phyloP scores from a whole-genome alignment of 192 early-diverging fungal genomes.

The Coemansia sp. region DNA sequence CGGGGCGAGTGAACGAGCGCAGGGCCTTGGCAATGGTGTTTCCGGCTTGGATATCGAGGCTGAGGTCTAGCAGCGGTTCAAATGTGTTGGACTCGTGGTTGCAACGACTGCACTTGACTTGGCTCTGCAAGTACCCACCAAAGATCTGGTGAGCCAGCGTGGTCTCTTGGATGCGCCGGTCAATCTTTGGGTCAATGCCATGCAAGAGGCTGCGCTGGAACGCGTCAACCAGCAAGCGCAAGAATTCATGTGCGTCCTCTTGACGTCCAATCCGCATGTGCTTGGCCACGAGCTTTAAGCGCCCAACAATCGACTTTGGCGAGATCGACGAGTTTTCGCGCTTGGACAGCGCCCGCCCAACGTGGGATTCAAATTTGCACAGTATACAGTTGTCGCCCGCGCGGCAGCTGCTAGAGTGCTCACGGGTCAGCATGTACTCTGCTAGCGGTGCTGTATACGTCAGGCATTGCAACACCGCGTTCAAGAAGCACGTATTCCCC shows the following conservation, averaged over 20 bases:
- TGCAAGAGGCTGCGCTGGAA: slow-evolving; percentile 65
- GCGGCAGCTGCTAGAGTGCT: slow-evolving; percentile 65
- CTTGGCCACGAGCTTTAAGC: slow-evolving; percentile 71
- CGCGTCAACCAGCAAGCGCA: slow-evolving; percentile 68
- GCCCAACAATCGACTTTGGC: slow-evolving; percentile 66
- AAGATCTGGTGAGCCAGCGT: slow-evolving; percentile 78
- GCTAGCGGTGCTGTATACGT: slow-evolving; percentile 75
- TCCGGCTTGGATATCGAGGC: slow-evolving; percentile 71
- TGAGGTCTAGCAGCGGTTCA: slow-evolving; percentile 76
- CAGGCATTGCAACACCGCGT: slow-evolving; percentile 77
- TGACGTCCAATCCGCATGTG: slow-evolving; percentile 79
- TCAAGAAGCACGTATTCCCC: slow-evolving; percentile 81
- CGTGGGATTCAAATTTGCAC: slow-evolving; percentile 72
- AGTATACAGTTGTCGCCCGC: slow-evolving; percentile 68
- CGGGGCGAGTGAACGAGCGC: slow-evolving; percentile 69
- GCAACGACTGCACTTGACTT: slow-evolving; percentile 75
- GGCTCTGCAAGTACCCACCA: slow-evolving; percentile 80
- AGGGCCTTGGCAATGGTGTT: slow-evolving; percentile 69
- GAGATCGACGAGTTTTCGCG: slow-evolving; percentile 57
- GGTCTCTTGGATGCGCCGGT: slow-evolving; percentile 73
- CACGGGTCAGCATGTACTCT: slow-evolving; percentile 63
- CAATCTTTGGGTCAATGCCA: slow-evolving; percentile 64
- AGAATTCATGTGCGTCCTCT: slow-evolving; percentile 91
- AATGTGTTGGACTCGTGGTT: slow-evolving; percentile 73
- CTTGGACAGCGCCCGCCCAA: slow-evolving; percentile 57